These are phyloP conservation scores for Claviceps humidiphila DNA, from an alignment of 2,329 filamentous ascomycete species.

Conservation along the genomic window DNA sequence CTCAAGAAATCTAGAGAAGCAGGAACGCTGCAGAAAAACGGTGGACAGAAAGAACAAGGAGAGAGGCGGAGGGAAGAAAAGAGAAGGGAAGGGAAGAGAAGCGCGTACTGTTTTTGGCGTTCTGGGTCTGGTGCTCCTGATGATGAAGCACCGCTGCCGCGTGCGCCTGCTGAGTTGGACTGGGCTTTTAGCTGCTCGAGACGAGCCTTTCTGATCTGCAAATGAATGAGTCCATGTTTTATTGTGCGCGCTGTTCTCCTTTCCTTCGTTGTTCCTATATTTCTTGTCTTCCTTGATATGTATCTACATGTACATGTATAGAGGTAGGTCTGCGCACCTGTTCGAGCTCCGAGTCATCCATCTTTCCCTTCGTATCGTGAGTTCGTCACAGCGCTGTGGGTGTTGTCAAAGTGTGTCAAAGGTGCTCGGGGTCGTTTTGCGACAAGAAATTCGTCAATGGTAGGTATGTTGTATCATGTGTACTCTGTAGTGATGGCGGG, in stretches of 20 bases:
- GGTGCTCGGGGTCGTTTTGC: too few species aligned
- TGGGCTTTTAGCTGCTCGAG: constrained; percentile 84
- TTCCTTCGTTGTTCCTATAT: neutral
- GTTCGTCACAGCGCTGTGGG: neutral
- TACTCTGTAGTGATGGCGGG: too few species aligned
- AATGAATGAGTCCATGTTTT: neutral
- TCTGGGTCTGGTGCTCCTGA: constrained; percentile 37
- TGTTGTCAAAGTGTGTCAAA: too few species aligned
- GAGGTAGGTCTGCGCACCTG: constrained; percentile 15
- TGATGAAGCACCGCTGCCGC: constrained; percentile 23
- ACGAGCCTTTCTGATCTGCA: constrained; percentile 77
- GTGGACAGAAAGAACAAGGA: neutral
- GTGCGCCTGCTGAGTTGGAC: constrained; percentile 32
- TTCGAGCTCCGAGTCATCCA: constrained; percentile 33
- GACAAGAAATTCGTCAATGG: too few species aligned
- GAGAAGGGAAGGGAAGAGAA: too few species aligned
- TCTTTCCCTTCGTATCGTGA: constrained; percentile 9
- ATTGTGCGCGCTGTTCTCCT: neutral
- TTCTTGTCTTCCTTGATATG: neutral
- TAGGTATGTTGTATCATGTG: too few species aligned
- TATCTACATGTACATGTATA: neutral
- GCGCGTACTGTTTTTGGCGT: constrained; percentile 39
- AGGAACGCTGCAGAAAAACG: neutral
- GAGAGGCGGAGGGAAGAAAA: too few species aligned
- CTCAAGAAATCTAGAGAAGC: neutral